Conservation (phyloP, 495 filamentous ascomycete species). For the Penicillium subrubescens region DNA sequence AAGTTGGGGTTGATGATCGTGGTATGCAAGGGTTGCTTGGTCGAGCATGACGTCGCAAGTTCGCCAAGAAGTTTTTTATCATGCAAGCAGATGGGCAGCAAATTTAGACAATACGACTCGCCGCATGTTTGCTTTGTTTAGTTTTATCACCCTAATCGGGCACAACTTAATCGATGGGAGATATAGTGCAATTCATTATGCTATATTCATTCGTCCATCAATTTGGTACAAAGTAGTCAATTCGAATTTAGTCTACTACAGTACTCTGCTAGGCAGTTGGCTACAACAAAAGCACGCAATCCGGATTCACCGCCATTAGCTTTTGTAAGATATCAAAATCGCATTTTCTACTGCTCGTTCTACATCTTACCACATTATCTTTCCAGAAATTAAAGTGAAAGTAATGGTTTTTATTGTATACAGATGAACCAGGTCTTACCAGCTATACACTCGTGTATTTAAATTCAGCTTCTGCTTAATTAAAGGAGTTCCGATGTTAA, state of each 20-base stretch:
- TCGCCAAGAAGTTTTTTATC: constrained; percentile 21
- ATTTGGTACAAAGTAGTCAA: neutral
- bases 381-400: neutral
- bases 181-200: neutral
- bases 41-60: constrained; percentile 23
- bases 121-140: neutral
- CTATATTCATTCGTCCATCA: neutral
- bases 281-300: neutral
- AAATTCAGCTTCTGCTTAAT: neutral
- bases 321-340: neutral
- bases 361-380: neutral
- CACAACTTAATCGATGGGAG: neutral
- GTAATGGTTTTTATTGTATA: neutral
- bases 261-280: neutral
- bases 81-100: neutral
- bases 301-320: neutral
- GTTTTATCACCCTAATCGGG: neutral
- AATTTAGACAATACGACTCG: neutral
- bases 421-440: neutral
- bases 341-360: too few species aligned
- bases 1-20: constrained; percentile 3
- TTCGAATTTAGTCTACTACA: too few species aligned
- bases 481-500: neutral
- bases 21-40: constrained; percentile 13
- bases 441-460: neutral